Evolutionary conservation across 805 yeast species (phyloP), one percentile per base, ranked within the genome.

Genomic region (Suhomyces sp.): DNA sequence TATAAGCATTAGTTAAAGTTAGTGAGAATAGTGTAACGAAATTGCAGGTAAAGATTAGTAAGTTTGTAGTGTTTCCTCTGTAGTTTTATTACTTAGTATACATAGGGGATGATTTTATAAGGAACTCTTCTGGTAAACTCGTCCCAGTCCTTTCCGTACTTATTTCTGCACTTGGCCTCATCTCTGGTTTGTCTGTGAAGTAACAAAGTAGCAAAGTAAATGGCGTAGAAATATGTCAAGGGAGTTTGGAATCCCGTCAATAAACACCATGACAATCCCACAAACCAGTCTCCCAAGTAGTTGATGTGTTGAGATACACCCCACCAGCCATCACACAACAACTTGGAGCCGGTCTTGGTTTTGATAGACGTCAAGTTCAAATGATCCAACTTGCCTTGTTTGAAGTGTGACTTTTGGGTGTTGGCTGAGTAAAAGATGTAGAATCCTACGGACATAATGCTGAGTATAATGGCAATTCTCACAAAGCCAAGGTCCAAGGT

Each of bases 271-370:
- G 96, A 84, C 75, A 88, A 78, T 0, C 97, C 90, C 64, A 91
- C 85, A 42, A 94, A 67, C 92, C 97, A 90, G 73, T 94, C 99
- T 44, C 99, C 99, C 54, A 92, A 80, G 70, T 94, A 94, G 67
- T 94, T 94, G 65, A 90, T 90, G 68, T 94, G 99, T 60, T 96
- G 96, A 6, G 96, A 85, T 17, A 77, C 68, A 2, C 87, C 88
- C 99, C 99, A 94, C 99, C 98, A 94, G 2, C 98, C 97, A 63
- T 90, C 94, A 51, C 85, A 81, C 45, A 94, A 73, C 57, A 94
- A 78, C 64, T 83, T 88, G 24, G 96, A 86, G 1, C 96, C 96
- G 13, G 87, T 82, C 29, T 79, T 74, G 0, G 97, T 87, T 57
- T 81, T 73, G 54, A 94, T 88, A 49, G 69, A 63, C 55, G 64